phyloP scores from a whole-genome alignment of 1,284 basidiomycete genomes.

The Phenoliferia sp. region DNA sequence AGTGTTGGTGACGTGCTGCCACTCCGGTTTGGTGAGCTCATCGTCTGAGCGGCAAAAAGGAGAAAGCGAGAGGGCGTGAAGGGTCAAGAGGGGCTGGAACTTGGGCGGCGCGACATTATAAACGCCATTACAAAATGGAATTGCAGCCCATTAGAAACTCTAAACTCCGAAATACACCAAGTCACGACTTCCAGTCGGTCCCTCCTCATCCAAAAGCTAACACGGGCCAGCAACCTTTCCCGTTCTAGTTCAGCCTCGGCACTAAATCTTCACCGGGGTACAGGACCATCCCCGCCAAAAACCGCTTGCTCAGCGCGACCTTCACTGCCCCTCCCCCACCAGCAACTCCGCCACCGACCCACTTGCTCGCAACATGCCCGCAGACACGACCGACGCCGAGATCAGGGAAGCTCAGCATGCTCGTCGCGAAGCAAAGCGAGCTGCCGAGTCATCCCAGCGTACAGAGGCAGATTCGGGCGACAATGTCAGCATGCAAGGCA shows the following conservation, averaged over 20 bases:
- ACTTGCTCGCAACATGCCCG: slow-evolving; percentile 10
- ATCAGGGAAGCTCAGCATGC: slow-evolving; percentile 24
- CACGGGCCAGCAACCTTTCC: too few relatives aligned
- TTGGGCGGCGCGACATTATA: neutral
- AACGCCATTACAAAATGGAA: too few relatives aligned
- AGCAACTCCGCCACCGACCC: neutral
- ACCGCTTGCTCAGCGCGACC: too few relatives aligned
- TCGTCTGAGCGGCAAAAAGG: neutral
- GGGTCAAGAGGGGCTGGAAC: neutral
- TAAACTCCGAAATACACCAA: too few relatives aligned
- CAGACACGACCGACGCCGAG: slow-evolving; percentile 26
- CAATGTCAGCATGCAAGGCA: slow-evolving; percentile 6
- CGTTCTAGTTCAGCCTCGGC: too few relatives aligned
- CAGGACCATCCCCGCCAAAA: too few relatives aligned
- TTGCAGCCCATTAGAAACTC: too few relatives aligned
- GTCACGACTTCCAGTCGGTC: too few relatives aligned
- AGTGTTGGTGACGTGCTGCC: neutral
- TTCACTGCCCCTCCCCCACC: neutral
- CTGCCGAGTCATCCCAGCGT: slow-evolving; percentile 9
- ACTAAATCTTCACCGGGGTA: too few relatives aligned
- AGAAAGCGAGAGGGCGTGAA: neutral
- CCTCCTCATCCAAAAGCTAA: too few relatives aligned
- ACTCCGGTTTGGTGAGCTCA: neutral
- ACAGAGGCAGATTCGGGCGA: slow-evolving; percentile 6
- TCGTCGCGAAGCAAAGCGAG: slow-evolving; percentile 16